phyloP scores from a whole-genome alignment of 1,284 basidiomycete species.

The Ceraceosorus bombacis region DNA sequence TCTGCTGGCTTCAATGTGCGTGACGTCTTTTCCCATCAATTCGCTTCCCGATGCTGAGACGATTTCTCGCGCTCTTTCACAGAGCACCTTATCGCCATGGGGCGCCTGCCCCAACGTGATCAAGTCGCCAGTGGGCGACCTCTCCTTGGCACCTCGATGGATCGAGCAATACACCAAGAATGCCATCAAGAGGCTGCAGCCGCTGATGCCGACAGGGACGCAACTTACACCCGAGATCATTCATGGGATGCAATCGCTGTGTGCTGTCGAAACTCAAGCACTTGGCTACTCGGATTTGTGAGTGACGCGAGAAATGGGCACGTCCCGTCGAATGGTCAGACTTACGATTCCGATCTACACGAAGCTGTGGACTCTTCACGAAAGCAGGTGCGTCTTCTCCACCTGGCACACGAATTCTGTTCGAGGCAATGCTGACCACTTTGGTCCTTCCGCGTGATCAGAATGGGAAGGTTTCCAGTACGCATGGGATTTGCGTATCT shows the following conservation, averaged over 20 bases:
- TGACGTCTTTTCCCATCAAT: slow-evolving; percentile 15
- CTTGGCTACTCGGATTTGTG: slow-evolving; percentile 59
- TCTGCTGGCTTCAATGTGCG: slow-evolving; percentile 66
- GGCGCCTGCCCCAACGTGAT: slow-evolving; percentile 55
- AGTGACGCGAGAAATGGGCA: no score
- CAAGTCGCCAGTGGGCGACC: slow-evolving; percentile 58
- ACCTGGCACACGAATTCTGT: no score
- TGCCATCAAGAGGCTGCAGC: slow-evolving; percentile 32
- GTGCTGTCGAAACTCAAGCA: slow-evolving; percentile 37
- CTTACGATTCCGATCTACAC: no score
- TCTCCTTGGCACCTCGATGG: slow-evolving; percentile 52
- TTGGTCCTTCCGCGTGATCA: slow-evolving; percentile 70
- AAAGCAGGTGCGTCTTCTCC: no score
- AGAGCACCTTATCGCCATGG: slow-evolving; percentile 57
- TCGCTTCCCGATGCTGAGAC: background rate
- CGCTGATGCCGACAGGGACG: slow-evolving; percentile 17
- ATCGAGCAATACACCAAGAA: slow-evolving; percentile 36
- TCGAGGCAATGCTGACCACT: no score
- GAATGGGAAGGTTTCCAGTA: slow-evolving; percentile 72
- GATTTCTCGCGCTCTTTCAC: background rate
- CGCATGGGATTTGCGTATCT: slow-evolving; percentile 55
- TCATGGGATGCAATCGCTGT: slow-evolving; percentile 48
- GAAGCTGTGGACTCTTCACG: no score
- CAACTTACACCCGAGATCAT: slow-evolving; percentile 50
- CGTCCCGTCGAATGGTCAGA: no score